Evolutionary conservation across 352 stramenopile species (phyloP).

Genomic region (Pythium pyrilobum): DNA sequence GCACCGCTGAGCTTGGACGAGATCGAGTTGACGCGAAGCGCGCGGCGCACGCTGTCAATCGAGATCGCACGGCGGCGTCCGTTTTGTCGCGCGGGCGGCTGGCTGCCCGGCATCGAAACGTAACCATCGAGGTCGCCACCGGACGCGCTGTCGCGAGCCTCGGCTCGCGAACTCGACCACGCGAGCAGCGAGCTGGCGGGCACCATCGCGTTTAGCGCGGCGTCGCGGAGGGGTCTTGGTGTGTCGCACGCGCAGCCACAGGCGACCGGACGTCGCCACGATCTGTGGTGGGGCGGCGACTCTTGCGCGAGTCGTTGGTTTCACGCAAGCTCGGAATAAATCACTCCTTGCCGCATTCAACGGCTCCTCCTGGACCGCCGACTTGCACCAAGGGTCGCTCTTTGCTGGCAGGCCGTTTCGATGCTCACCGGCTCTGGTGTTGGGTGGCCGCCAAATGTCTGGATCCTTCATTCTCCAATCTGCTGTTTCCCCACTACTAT

Average conservation of each 20-base stretch:
- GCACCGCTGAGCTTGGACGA: constrained; percentile 1
- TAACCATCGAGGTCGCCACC: not conserved
- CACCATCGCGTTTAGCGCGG: not conserved
- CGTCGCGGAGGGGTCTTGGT: not conserved
- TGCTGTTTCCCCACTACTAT: not conserved
- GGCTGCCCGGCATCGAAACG: not conserved
- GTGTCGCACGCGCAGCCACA: no score
- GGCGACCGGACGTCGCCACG: no score
- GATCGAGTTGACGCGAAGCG: not conserved
- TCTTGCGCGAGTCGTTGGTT: no score
- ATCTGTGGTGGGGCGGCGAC: no score
- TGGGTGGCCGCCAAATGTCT: no score
- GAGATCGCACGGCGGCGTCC: not conserved
- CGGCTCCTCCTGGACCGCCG: no score
- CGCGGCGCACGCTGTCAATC: not conserved
- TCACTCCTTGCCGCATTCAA: no score
- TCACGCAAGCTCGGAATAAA: no score
- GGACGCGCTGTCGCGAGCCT: not conserved
- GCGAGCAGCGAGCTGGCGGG: not conserved
- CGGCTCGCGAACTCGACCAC: not conserved
- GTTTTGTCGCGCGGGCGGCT: not conserved
- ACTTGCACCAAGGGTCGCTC: no score
- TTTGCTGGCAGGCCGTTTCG: no score
- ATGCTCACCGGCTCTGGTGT: no score
- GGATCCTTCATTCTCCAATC: no score